phyloP scores from a whole-genome alignment of 2,329 filamentous ascomycete species.

The Botrytis elliptica region DNA sequence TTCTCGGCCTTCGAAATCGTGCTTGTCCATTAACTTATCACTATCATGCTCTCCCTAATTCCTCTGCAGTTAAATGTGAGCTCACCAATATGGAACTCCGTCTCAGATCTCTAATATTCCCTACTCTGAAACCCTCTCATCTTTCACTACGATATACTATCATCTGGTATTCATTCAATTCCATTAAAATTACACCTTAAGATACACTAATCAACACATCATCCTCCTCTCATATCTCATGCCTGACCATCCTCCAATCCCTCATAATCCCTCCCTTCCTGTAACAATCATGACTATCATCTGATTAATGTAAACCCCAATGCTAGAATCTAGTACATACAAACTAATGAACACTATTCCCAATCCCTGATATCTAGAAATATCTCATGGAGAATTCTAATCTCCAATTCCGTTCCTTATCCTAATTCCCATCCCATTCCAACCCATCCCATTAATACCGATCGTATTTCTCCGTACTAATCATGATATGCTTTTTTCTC shows the following conservation, averaged over 20 bases:
- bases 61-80: accelerated
- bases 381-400: not conserved
- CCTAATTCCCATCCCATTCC: not conserved
- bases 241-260: not conserved
- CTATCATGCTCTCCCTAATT: not conserved
- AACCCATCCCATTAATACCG: not conserved
- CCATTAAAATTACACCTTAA: not conserved
- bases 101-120: not conserved
- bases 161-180: not conserved
- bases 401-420: not conserved
- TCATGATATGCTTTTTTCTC: not conserved
- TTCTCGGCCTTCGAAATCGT: not conserved
- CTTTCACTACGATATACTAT: not conserved
- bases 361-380: not conserved
- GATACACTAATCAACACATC: not conserved
- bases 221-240: not conserved
- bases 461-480: slow-evolving; percentile 1
- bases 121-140: not conserved
- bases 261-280: not conserved
- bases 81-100: no score
- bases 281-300: not conserved
- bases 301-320: not conserved
- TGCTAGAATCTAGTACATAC: not conserved
- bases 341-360: not conserved
- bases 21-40: not conserved